Conservation (phyloP, 108 stramenopile species). For the Pseudonitzschia delicatissima region DNA sequence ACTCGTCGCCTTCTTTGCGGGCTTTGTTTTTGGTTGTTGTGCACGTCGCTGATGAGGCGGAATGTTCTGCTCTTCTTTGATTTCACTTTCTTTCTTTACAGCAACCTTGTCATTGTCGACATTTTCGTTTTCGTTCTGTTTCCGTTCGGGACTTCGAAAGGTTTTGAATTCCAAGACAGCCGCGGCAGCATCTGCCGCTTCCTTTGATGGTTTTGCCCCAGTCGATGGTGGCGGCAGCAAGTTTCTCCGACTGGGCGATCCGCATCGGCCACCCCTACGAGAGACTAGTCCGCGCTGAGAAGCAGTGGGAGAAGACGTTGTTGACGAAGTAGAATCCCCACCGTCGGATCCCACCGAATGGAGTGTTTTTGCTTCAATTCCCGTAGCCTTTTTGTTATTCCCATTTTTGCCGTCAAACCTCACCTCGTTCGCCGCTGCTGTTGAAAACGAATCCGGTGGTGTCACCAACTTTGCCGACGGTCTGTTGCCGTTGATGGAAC, state of each 20-base stretch:
- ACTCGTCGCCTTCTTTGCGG: neutral
- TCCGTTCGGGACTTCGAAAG: slow-evolving; percentile 38
- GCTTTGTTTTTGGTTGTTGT: slow-evolving; percentile 3
- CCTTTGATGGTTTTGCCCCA: neutral
- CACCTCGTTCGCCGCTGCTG: slow-evolving; percentile 15
- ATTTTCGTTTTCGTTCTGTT: slow-evolving; percentile 2
- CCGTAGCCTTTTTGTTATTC: neutral
- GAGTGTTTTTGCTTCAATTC: neutral
- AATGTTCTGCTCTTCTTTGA: slow-evolving; percentile 12
- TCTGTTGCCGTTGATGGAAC: neutral
- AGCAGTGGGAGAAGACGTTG: slow-evolving; percentile 9
- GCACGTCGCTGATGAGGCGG: neutral
- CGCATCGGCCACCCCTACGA: slow-evolving; percentile 29
- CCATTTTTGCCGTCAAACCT: slow-evolving; percentile 18
- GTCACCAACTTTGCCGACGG: neutral
- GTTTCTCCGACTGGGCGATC: slow-evolving; percentile 26
- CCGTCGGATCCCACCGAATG: slow-evolving; percentile 2
- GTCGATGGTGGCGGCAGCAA: neutral
- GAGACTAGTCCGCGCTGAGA: slow-evolving; percentile 30
- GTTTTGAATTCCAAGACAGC: slow-evolving; percentile 43
- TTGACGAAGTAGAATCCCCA: neutral
- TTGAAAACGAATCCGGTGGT: slow-evolving; percentile 7
- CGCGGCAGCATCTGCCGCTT: neutral
- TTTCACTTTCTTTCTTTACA: neutral
- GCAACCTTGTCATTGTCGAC: slow-evolving; percentile 6